Percentiles rank a stretch among this genome's conserved stretches.
These are phyloP conservation scores for Penicillium hesseltinei DNA, from an alignment of 2,329 filamentous ascomycete species.

Conservation along the genomic window DNA sequence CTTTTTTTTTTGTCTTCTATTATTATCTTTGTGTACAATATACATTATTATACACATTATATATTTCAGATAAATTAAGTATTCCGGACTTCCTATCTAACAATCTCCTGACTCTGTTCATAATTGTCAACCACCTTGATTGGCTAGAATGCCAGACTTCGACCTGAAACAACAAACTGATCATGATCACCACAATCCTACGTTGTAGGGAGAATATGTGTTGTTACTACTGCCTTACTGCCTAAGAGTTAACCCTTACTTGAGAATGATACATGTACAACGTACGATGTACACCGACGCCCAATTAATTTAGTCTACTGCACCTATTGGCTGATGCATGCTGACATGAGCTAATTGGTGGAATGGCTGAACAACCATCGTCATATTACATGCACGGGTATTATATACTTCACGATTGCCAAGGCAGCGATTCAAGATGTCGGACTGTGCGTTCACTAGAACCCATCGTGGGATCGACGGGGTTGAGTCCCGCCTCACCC, in stretches of 20 bases:
- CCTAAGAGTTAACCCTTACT: conserved; percentile 1
- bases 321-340: conserved; percentile 4
- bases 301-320: conserved; percentile 4
- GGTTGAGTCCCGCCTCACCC: conserved; percentile 66
- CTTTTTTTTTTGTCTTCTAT: conserved; percentile 4
- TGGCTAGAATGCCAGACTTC: neutral
- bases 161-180: neutral
- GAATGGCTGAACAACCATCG: conserved; percentile 5
- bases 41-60: neutral
- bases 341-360: conserved; percentile 14
- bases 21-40: conserved; percentile 1
- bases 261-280: neutral
- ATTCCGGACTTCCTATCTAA: neutral
- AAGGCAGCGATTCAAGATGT: conserved; percentile 42
- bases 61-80: neutral
- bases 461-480: conserved; percentile 73
- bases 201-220: neutral
- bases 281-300: conserved; percentile 1
- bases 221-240: neutral
- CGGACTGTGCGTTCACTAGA: conserved; percentile 57
- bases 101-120: neutral
- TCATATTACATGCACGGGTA: conserved; percentile 3
- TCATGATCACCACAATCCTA: neutral
- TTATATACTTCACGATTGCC: conserved; percentile 24
- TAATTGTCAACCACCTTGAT: neutral